Conservation (phyloP, 169 alveolate species). For the Amoebophrya sp. region DNA sequence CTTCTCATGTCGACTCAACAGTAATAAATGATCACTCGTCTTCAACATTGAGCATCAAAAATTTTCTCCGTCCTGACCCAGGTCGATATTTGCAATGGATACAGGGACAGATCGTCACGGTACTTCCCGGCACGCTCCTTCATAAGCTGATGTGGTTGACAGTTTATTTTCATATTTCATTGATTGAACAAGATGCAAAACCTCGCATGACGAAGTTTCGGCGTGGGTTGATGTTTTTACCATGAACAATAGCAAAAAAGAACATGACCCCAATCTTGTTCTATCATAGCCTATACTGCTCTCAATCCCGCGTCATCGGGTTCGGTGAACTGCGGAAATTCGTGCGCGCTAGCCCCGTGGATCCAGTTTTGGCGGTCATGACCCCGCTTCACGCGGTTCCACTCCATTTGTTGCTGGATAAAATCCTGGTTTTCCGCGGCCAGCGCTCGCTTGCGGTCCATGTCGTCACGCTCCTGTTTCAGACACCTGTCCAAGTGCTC, state of each 20-base stretch:
- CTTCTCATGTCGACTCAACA: no score
- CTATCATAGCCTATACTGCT: no score
- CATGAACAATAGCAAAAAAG: background rate
- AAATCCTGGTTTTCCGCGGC: conserved; percentile 19
- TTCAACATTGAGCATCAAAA: no score
- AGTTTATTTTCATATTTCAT: no score
- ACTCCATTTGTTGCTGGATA: background rate
- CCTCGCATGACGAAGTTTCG: no score
- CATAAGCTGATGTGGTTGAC: background rate
- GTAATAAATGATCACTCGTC: no score
- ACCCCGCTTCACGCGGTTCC: background rate
- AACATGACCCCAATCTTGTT: background rate
- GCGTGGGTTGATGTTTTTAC: background rate
- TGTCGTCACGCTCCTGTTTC: conserved; percentile 16
- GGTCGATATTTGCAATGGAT: no score
- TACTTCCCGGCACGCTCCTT: background rate
- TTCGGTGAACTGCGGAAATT: background rate
- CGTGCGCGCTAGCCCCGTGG: background rate
- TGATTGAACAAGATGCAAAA: no score
- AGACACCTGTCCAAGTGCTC: background rate
- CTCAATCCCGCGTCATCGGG: conserved; percentile 1
- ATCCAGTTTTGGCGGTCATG: conserved; percentile 17
- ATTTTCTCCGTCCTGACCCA: no score
- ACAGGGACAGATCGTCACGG: background rate
- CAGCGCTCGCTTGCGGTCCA: background rate